Evolutionary conservation across 139 green algal species (phyloP).

Genomic region (Asterochloris sp.): DNA sequence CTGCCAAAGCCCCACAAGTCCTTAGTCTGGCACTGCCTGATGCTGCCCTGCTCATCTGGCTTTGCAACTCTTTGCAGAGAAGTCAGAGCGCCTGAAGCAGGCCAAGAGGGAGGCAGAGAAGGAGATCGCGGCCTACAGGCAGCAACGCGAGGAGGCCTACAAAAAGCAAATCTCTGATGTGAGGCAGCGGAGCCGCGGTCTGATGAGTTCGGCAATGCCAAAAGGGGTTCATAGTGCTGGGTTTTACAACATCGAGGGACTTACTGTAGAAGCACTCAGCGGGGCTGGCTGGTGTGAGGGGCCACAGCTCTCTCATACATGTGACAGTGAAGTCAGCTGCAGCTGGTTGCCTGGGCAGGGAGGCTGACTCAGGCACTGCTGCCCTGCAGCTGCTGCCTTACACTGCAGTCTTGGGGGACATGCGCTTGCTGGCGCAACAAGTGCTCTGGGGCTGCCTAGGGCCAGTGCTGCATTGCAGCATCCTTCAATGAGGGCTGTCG

Average conservation of each 20-base stretch:
- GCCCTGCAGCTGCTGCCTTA: too few relatives aligned
- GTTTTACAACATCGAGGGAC: not conserved
- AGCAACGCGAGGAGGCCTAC: conserved; percentile 72
- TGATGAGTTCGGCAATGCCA: not conserved
- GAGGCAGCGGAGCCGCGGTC: not conserved
- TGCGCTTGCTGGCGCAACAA: not conserved
- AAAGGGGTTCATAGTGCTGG: not conserved
- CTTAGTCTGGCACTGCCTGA: too few relatives aligned
- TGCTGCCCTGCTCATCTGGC: not conserved
- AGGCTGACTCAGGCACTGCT: too few relatives aligned
- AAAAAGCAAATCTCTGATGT: conserved; percentile 59
- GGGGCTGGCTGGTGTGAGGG: not conserved
- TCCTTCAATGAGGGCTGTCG: not conserved
- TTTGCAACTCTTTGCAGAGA: conserved; percentile 51
- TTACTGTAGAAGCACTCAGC: not conserved
- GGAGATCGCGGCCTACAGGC: conserved; percentile 72
- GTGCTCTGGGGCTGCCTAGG: not conserved
- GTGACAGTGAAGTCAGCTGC: not conserved
- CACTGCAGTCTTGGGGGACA: not conserved
- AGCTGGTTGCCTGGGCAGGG: too few relatives aligned
- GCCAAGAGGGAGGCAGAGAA: conserved; percentile 81
- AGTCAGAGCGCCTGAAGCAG: conserved; percentile 71
- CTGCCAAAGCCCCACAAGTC: too few relatives aligned
- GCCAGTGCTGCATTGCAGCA: not conserved
- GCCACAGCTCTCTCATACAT: not conserved